phyloP scores from a whole-genome alignment of 148 eudicot genomes.

The Fagopyrum homotropicum region DNA sequence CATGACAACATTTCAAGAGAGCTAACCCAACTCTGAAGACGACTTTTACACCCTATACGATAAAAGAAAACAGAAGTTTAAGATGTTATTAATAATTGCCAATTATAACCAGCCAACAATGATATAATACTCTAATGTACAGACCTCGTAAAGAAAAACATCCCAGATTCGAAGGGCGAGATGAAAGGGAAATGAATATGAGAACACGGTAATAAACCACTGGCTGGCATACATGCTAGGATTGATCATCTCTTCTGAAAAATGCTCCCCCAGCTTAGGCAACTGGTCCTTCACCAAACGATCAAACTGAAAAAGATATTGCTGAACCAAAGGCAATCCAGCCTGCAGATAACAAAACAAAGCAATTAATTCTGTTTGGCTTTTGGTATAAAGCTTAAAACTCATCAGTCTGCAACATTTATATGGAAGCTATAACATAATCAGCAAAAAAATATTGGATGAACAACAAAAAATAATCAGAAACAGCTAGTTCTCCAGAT shows the following conservation, averaged over 20 bases:
- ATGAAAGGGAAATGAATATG: slow-evolving; percentile 95
- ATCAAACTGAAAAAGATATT: slow-evolving; percentile 88
- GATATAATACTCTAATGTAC: slow-evolving; percentile 17
- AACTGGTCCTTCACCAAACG: slow-evolving; percentile 65
- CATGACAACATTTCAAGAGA: slow-evolving; percentile 79
- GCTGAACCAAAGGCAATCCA: slow-evolving; percentile 95
- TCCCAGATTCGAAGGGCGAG: slow-evolving; percentile 97
- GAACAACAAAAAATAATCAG: background rate
- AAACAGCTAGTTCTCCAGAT: background rate
- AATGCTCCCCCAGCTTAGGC: slow-evolving; percentile 96
- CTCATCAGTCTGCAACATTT: background rate
- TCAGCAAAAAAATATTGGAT: background rate
- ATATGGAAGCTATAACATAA: background rate
- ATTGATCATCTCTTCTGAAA: slow-evolving; percentile 87
- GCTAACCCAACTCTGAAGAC: slow-evolving; percentile 96
- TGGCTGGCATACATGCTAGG: slow-evolving; percentile 99
- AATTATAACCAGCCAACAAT: background rate
- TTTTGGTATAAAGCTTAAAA: background rate
- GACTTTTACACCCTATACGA: slow-evolving; percentile 73
- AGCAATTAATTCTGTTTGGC: background rate
- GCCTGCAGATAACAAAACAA: slow-evolving; percentile 39
- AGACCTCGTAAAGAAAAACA: slow-evolving; percentile 88
- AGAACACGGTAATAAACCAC: slow-evolving; percentile 98
- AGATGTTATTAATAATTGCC: background rate
- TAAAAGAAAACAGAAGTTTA: slow-evolving; percentile 8